These are phyloP conservation scores for Tetrapyrgos nigripes DNA, from an alignment of 1,284 basidiomycete genomes.

Conservation along the genomic window DNA sequence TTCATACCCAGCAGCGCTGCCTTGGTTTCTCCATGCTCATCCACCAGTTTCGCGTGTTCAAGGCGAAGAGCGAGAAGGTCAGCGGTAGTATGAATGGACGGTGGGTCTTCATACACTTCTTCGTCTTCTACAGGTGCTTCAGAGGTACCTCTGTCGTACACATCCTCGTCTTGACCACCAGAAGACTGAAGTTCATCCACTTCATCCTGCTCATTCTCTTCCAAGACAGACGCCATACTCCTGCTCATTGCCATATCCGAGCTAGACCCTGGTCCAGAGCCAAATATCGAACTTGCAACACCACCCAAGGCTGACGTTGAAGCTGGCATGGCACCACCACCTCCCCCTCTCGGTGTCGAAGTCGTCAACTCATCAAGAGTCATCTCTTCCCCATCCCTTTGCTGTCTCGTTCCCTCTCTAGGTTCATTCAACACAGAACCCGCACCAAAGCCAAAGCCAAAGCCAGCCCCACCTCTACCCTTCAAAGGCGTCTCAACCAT, in stretches of 20 bases:
- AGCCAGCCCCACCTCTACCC: not conserved
- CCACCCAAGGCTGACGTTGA: not conserved
- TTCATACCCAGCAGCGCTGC: conserved; percentile 45
- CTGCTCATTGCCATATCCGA: not conserved
- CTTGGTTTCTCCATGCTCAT: conserved; percentile 67
- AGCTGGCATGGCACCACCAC: not conserved
- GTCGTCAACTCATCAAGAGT: not conserved
- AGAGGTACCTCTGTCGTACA: not conserved
- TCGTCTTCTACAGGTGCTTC: not conserved
- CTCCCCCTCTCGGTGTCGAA: not conserved
- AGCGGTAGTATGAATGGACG: conserved; percentile 52
- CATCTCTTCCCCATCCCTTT: not conserved
- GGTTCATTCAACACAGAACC: no score
- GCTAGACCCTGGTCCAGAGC: not conserved
- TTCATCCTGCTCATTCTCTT: not conserved
- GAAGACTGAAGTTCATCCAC: no score
- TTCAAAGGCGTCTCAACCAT: not conserved
- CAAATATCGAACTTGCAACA: no score
- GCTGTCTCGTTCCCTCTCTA: no score
- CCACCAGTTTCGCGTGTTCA: conserved; percentile 63
- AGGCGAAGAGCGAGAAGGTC: conserved; percentile 64
- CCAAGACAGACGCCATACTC: not conserved
- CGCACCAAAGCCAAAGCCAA: not conserved
- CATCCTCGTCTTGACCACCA: no score
- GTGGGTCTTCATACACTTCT: conserved; percentile 1